Base-by-base conservation (phyloP, 805 yeast genomes). In the Kuraishia ogatae region DNA sequence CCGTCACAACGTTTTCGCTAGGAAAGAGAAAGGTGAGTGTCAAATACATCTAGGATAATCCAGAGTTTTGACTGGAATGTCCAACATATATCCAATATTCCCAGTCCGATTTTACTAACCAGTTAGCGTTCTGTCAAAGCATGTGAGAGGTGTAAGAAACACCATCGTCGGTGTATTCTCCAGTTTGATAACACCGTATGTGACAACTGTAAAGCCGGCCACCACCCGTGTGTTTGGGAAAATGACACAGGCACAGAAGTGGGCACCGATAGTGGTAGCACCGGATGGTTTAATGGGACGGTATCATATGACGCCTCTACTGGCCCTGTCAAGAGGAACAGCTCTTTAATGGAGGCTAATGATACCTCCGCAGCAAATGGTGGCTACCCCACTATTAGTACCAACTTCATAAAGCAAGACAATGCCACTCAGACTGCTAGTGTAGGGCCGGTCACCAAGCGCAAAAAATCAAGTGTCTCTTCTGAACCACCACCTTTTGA, bases 101-200 rank as follows among this genome's bases (percentile, higher is more conserved):
- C 10, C 8, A 26, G 5, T 26, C n/a, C n/a, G n/a, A 26, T 26
- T 10, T 26, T 26, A 35, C 43, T 35, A 35, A 35, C 43, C 6
- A 35, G 4, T 8, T 13, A 55, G 57, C 56, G 60, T 24, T 54
- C 65, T 1, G 35, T 58, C 2, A 60, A 56, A 29, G 69, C 71
- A 3, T 67, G 71, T 50, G 53, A 56, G 20, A 53, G 64, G 23
- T 66, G 71, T 49, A 57, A 65, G 46, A 60, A 57, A 43, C 48
- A 57, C 8, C 71, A 67, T 53, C 61, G 59, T 46, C 61, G 56
- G 39, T 67, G 71, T 53, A 35, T 35, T 35, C 43, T 35, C 43
- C 43, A 35, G 43, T 35, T 35, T 35, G 43, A 35, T 4, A 35
- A 35, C 43, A 35, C 43, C 17, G 13, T 15, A 35, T 35, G 43